Evolutionary conservation across 108 stramenopile genomes (phyloP), one percentile per base, ranked within the genome.

Genomic region (Nannochloropsis gaditana): DNA sequence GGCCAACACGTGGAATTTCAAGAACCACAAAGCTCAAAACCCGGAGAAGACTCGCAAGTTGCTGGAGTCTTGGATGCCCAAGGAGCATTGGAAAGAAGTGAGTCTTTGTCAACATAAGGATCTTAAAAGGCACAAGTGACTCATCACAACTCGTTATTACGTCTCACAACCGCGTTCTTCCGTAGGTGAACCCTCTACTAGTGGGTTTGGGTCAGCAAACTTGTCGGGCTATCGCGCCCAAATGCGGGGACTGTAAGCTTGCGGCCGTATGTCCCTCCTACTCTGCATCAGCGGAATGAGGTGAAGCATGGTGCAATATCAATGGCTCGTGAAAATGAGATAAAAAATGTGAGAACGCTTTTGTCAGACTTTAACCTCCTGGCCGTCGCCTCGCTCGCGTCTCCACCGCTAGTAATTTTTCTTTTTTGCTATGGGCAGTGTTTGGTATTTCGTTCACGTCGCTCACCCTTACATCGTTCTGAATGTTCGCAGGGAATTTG

Each of bases 1-100:
- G 87, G 87, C 84, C 42, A 79, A 87, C 84, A 87, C 87, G 17
- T 87, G 87, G 87, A 84, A 84, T 80, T 44, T n/a, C 42, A 45
- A n/a, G 31, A 83, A 45, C 3, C 83, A 83, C 41, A 73, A 73
- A 43, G 42, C 80, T 6, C 87, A 87, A 41, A 84, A 82, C 80
- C 87, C 87, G 5, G 87, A 87, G 15, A 84, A 82, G 9, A 87
- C 87, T 5, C 41, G 87, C 31, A 84, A 81, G 31, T 44, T 73
- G 44, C 81, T 87, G 50, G 83, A 87, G 84, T 83, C 43, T 19
- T 87, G 87, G 87, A 21, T 87, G 50, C 87, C 87, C 5, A 45
- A 81, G 45, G 81, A 84, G 81, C 83, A 84, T 47, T 87, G 87
- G 87, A 80, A 45, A 83, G 82, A 43, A 31, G 41, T 21, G 3